Percentiles rank a stretch among this genome's conserved stretches.
Evolutionary conservation across 2,329 filamentous ascomycete genomes (phyloP).

Genomic region (Beauveria varroae): DNA sequence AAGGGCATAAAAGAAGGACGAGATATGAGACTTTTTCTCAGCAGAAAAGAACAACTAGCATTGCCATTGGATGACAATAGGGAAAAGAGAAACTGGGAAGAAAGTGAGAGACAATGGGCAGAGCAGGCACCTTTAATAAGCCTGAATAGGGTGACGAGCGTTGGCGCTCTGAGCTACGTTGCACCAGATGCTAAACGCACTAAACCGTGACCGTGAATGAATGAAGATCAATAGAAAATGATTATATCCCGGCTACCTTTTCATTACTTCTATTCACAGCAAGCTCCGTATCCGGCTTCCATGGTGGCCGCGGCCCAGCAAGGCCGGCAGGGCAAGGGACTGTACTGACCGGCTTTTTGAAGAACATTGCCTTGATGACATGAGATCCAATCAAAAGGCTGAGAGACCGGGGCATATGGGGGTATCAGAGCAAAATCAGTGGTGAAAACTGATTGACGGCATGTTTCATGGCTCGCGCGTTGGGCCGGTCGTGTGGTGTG

Average conservation of each 20-base stretch:
- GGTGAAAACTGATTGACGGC: conserved; percentile 6
- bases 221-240: neutral
- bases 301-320: neutral
- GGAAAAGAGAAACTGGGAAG: neutral
- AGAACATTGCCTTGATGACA: neutral
- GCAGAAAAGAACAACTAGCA: neutral
- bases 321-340: neutral
- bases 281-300: neutral
- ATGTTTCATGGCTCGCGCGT: conserved; percentile 21
- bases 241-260: neutral
- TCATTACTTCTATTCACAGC: conserved; percentile 5
- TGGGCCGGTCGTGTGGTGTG: conserved; percentile 15
- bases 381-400: neutral
- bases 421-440: neutral
- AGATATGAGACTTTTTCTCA: conserved; percentile 13
- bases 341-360: neutral
- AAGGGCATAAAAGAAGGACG: neutral
- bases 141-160: neutral
- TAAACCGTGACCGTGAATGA: neutral
- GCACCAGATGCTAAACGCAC: neutral
- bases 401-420: neutral
- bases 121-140: conserved; percentile 6
- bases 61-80: neutral
- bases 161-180: neutral
- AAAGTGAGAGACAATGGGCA: conserved; percentile 8